phyloP scores from a whole-genome alignment of 1,139 yeast genomes.

The Taiozyma onychis region DNA sequence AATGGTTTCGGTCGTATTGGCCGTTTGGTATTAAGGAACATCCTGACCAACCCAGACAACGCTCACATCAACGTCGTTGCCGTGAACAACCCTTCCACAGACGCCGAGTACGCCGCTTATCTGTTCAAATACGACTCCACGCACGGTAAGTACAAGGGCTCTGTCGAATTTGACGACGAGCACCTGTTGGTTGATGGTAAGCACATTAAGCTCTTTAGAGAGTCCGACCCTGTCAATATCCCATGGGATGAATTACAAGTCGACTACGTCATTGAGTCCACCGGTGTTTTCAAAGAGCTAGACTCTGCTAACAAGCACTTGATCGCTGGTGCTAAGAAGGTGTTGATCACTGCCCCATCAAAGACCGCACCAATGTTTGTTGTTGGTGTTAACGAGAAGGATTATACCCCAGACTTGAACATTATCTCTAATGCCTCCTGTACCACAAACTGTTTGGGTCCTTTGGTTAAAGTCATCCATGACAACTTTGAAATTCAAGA shows the following conservation, averaged over 20 bases:
- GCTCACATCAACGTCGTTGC: slow-evolving; percentile 71
- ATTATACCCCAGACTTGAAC: slow-evolving; percentile 64
- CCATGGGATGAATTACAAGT: slow-evolving; percentile 81
- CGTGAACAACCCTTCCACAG: slow-evolving; percentile 79
- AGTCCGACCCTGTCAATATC: slow-evolving; percentile 73
- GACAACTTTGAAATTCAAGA: slow-evolving; percentile 77
- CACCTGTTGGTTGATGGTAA: slow-evolving; percentile 61
- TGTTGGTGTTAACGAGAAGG: slow-evolving; percentile 76
- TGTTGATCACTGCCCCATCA: slow-evolving; percentile 82
- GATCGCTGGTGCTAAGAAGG: slow-evolving; percentile 87
- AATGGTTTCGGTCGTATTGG: slow-evolving; percentile 94
- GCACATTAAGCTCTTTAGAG: slow-evolving; percentile 65
- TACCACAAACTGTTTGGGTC: slow-evolving; percentile 89
- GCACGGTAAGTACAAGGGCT: slow-evolving; percentile 73
- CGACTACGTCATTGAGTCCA: slow-evolving; percentile 78
- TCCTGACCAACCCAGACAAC: slow-evolving; percentile 67
- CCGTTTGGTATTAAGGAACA: slow-evolving; percentile 74
- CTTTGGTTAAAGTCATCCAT: slow-evolving; percentile 78
- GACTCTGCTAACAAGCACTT: slow-evolving; percentile 81
- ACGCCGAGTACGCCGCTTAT: slow-evolving; percentile 79
- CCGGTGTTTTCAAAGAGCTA: slow-evolving; percentile 79
- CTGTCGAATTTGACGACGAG: slow-evolving; percentile 58
- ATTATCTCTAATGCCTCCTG: slow-evolving; percentile 84
- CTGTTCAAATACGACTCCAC: slow-evolving; percentile 89
- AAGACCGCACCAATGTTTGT: slow-evolving; percentile 88